Base-by-base conservation (phyloP, 306 rosid genomes). In the Vigna reflexopilosa region DNA sequence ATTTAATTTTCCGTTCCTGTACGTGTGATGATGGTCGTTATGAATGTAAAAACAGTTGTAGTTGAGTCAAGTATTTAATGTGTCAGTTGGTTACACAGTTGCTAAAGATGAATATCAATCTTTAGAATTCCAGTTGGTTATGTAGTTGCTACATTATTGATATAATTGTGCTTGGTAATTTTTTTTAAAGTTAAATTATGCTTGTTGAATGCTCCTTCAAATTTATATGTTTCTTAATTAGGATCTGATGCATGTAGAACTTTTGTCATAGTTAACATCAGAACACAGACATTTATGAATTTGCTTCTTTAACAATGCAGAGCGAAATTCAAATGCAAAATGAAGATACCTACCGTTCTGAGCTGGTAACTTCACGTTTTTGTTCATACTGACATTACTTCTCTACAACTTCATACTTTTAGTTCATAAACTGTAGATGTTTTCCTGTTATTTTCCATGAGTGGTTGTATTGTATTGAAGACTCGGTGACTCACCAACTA, bases 251-350 rank as follows among this genome's bases (percentile, higher is more conserved):
- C 67, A 19, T 67, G 68, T 65, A 67, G 72, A 65, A 30, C 78
- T 38, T 9, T 40, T 79, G 49, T 56, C 30, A 49, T 24, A 38
- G 67, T 36, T 34, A 34, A 82, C 80, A 40, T 38, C 24, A 40
- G 65, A 75, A 72, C 10, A 42, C 47, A 12, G 68, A 65, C 70
- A 52, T 63, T 76, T 34, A 73, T 67, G 48, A 57, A 24, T 73
- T 17, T 70, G 80, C 76, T 83, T 71, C 66, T 52, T 75, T 40
- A 77, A 62, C 77, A 56, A 74, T 87, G 90, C 94, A 94, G 98
- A 83, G 51, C 68, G 98, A 94, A 88, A 94, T 94, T 82, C 91
- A 45, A 50, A 89, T 78, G 45, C 98, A 94, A 84, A 94, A 94
- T 76, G 84, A 72, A 79, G 97, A 92, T 64, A 42, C 83, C 44